phyloP scores from a whole-genome alignment of 768 basidiomycete species.

The Amanita inopinata region DNA sequence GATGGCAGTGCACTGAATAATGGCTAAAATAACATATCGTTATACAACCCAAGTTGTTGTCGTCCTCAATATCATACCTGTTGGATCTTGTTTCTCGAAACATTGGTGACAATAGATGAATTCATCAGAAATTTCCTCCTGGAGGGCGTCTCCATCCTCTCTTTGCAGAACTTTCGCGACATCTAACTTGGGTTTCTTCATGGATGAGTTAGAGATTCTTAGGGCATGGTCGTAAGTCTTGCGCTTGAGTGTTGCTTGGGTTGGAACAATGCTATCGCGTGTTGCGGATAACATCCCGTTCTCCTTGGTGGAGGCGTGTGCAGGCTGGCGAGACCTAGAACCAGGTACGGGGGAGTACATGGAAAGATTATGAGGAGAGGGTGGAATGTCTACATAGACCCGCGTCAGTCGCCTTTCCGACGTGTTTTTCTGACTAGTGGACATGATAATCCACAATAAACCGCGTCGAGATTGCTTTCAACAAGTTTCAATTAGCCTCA shows the following conservation, averaged over 20 bases:
- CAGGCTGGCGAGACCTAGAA: not conserved
- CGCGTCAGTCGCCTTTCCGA: conserved; percentile 26
- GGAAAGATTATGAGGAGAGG: conserved; percentile 24
- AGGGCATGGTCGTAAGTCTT: conserved; percentile 32
- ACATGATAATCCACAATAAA: conserved; percentile 12
- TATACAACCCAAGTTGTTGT: not conserved
- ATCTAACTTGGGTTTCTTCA: conserved; percentile 25
- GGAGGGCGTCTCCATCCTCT: conserved; percentile 19
- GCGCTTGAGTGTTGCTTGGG: conserved; percentile 35
- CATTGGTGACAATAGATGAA: conserved; percentile 67
- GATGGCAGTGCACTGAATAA: conserved; percentile 27
- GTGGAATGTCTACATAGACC: conserved; percentile 53
- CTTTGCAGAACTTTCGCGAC: conserved; percentile 1
- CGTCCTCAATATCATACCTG: conserved; percentile 26
- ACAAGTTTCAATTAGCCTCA: not conserved
- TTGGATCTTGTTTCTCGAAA: conserved; percentile 44
- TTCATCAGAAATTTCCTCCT: conserved; percentile 22
- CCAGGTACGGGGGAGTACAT: not conserved
- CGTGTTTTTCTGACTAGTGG: conserved; percentile 16
- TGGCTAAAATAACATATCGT: conserved; percentile 14
- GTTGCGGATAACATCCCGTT: not conserved
- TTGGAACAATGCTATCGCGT: conserved; percentile 6
- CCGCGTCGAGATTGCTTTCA: not conserved
- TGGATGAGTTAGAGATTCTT: conserved; percentile 10
- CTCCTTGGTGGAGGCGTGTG: conserved; percentile 9